Conservation (phyloP, 352 stramenopile species). For the Hyaloperonospora brassicae region DNA sequence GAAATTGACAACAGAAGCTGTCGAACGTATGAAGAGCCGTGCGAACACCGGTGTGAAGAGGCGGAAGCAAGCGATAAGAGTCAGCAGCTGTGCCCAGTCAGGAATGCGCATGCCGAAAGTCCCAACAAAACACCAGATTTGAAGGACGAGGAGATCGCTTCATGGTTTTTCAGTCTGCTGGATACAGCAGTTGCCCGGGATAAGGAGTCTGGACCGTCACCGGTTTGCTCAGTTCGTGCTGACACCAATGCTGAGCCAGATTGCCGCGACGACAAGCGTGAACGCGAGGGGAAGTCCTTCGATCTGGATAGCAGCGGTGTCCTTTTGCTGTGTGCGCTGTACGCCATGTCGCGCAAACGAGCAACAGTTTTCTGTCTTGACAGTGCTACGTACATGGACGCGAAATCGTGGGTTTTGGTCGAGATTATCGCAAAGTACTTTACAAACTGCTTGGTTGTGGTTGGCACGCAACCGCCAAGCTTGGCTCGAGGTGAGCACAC, state of each 20-base stretch:
- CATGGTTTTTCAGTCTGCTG: constrained; percentile 60
- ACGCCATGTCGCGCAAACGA: constrained; percentile 65
- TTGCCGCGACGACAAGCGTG: constrained; percentile 25
- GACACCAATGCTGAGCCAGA: constrained; percentile 12
- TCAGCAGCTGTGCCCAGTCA: constrained; percentile 14
- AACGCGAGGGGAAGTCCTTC: constrained; percentile 49
- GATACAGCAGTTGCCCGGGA: constrained; percentile 50
- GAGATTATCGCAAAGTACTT: constrained; percentile 82
- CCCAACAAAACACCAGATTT: constrained; percentile 27
- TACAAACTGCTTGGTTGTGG: constrained; percentile 72
- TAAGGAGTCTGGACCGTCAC: constrained; percentile 18
- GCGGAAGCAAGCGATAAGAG: constrained; percentile 10
- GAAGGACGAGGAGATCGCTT: constrained; percentile 60
- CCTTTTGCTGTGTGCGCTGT: constrained; percentile 63
- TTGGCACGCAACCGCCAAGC: constrained; percentile 64
- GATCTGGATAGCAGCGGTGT: constrained; percentile 70
- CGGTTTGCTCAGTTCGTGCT: constrained; percentile 4
- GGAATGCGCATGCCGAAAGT: constrained; percentile 19
- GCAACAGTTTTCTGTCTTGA: constrained; percentile 74
- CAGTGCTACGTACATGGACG: constrained; percentile 84
- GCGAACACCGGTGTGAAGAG: constrained; percentile 26
- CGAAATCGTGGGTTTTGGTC: constrained; percentile 77
- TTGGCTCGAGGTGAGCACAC: constrained; percentile 58
- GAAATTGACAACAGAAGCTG: constrained; percentile 5
- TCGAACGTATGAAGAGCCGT: not conserved